Evolutionary conservation across 2,329 filamentous ascomycete genomes (phyloP).

Genomic region (Paramyrothecium roridum): DNA sequence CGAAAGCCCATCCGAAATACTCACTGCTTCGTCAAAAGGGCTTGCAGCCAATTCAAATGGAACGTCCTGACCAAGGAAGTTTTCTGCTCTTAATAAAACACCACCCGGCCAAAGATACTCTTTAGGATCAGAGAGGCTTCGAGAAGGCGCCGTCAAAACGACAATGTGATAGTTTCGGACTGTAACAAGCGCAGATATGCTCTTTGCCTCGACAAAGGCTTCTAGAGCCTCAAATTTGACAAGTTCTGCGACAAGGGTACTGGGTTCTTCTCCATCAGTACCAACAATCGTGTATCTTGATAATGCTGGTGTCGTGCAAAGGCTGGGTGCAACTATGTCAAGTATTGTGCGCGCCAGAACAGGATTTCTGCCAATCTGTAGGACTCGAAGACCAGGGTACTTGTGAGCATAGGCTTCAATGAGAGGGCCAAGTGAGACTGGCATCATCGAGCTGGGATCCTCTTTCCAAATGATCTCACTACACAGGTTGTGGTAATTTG

Average conservation of each 20-base stretch:
- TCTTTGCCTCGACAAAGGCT: slow-evolving; percentile 24
- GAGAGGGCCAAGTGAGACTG: slow-evolving; percentile 18
- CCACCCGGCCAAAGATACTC: slow-evolving; percentile 20
- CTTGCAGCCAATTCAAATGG: no score
- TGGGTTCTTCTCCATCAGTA: slow-evolving; percentile 1
- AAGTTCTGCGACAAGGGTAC: slow-evolving; percentile 4
- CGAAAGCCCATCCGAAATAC: no score
- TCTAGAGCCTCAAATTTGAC: slow-evolving; percentile 10
- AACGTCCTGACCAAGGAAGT: no score
- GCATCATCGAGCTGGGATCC: slow-evolving; percentile 24
- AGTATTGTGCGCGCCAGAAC: slow-evolving; percentile 18
- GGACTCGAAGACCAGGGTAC: slow-evolving; percentile 30
- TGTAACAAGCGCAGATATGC: slow-evolving; percentile 13
- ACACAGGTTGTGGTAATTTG: slow-evolving; percentile 46
- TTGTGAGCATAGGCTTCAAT: slow-evolving; percentile 35
- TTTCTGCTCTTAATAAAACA: slow-evolving; percentile 14
- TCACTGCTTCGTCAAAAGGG: no score
- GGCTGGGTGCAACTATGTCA: slow-evolving; percentile 14
- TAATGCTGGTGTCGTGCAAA: slow-evolving; percentile 25
- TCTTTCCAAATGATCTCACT: slow-evolving; percentile 46
- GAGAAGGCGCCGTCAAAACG: slow-evolving; percentile 7
- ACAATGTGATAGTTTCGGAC: slow-evolving; percentile 30
- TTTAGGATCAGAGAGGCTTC: background rate
- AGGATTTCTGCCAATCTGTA: slow-evolving; percentile 31
- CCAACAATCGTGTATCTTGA: slow-evolving; percentile 26